Evolutionary conservation across 768 basidiomycete species (phyloP), one percentile per base, ranked within the genome.

Genomic region (Mycena belliarum): DNA sequence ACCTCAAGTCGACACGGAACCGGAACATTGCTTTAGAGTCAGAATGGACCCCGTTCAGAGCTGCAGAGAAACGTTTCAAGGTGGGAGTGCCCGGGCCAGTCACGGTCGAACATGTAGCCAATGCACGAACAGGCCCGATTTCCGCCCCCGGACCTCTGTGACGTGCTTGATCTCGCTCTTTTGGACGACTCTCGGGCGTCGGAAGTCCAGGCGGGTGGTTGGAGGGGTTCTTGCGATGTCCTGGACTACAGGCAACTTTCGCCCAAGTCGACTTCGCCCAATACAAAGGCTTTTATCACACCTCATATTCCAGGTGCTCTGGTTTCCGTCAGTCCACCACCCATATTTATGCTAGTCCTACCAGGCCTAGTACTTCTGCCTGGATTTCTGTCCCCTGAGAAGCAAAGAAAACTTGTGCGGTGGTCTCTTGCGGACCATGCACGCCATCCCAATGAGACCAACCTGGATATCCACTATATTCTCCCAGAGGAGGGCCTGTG

Each of bases 291-390:
- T 29, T 86, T 77, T 66, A 69, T 68, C 16, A 73, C 89, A 28
- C 79, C 85, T 53, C 68, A 72, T 57, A 75, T 84, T 60, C 86
- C 85, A 72, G 87, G 85, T 87, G 70, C 72, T 21, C 38, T 65
- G 57, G 16, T 25, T 59, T 44, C 32, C 24, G 14, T 33, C 14
- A 33, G 55, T 41, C 3, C 25, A 29, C 9, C 6, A 3, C 24
- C 21, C 12, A 21, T 55, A 60, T 65, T 52, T 40, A 52, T 65
- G 40, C 38, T 49, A 47, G 59, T 37, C 55, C 23, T n/a, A n/a
- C n/a, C 68, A 95, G 95, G 95, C 20, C 83, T 98, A 25, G 88
- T 98, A 20, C 70, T 97, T 21, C 72, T 99, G 6, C 95, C 96
- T 12, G 77, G 79, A 0, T 94, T 88, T 66, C 66, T 97, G 18